A percentile compares a stretch with the other conserved stretches of the same genome.
phyloP scores from a whole-genome alignment of 441 rosid species.

The Gossypium trilobum region DNA sequence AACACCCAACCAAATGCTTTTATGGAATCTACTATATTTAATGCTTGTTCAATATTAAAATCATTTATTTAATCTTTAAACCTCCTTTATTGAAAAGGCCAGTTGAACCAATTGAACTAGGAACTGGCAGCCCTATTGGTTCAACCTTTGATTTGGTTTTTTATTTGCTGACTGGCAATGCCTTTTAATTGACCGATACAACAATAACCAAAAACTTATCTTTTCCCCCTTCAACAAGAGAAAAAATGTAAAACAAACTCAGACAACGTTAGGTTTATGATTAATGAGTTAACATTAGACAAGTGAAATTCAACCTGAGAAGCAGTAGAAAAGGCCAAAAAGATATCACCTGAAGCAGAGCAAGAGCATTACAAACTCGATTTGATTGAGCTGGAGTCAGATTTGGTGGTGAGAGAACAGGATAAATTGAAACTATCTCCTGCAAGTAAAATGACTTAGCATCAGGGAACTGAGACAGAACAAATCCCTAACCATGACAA shows the following conservation, averaged over 20 bases:
- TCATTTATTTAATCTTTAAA: not conserved
- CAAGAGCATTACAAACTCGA: slow-evolving; percentile 97
- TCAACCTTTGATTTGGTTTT: not conserved
- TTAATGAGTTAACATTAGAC: not conserved
- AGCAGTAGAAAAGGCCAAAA: not conserved
- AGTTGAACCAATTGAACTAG: not conserved
- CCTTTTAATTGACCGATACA: slow-evolving; percentile 13
- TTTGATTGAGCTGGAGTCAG: slow-evolving; percentile 88
- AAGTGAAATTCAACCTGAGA: slow-evolving; percentile 8
- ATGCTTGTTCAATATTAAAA: not conserved
- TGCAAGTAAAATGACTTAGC: slow-evolving; percentile 27
- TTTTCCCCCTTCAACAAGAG: not conserved
- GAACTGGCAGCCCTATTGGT: not conserved
- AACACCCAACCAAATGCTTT: not conserved
- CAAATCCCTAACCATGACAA: not conserved
- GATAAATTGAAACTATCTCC: slow-evolving; percentile 95
- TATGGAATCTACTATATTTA: not conserved
- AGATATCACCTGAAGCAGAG: slow-evolving; percentile 80
- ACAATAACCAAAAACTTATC: not conserved
- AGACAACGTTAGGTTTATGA: not conserved
- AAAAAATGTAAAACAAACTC: slow-evolving; percentile 4
- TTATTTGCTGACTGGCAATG: not conserved
- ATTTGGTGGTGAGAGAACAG: slow-evolving; percentile 90
- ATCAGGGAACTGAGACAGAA: slow-evolving; percentile 3
- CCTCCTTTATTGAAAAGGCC: not conserved